Base-by-base conservation (phyloP, 805 yeast species). In the Candida ovalis region DNA sequence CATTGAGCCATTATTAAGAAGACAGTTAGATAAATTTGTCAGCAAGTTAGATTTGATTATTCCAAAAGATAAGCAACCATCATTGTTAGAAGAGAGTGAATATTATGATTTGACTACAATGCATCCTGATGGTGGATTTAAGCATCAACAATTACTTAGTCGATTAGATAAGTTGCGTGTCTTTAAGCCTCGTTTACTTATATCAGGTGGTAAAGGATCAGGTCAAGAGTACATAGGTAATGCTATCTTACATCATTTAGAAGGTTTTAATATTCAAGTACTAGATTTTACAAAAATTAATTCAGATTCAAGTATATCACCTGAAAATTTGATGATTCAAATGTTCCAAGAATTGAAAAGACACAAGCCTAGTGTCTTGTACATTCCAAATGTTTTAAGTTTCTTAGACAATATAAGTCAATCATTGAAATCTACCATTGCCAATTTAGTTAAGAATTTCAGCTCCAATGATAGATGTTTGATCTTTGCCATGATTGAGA, bases 141-240 rank as follows among this genome's bases (percentile, higher is more conserved):
- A 76, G 9, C 78, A 79, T 51, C 89, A 87, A 57, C 84, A 88
- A 57, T 71, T 85, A 25, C 63, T 80, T 35, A 66, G 71, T 38
- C 70, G 60, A 36, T 46, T 66, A 36, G 58, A 61, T 37, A 45
- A 46, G 15, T 52, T 94, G 3, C 73, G 97, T 52, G 73, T 87
- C 1, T 91, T 83, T 63, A 80, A 87, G 53, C 99, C 99, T 2
- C 78, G 94, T 54, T 67, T 94, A 28, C 68, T 90, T 24, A 72
- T 94, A 2, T 68, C 81, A 40, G 97, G 98, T 4, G 70, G 72
- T 1, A 69, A 73, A 13, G 97, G 98, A 0, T 79, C 79, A 64
- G 99, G 98, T 1, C 97, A 91, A 59, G 86, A 81, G 54, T 90
- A 92, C 62, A 63, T 94, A 8, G 85, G 90, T 3, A 75, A 90